Percentiles rank a stretch among this genome's conserved stretches.
These are phyloP conservation scores for Ramalina intermedia DNA, from an alignment of 495 filamentous ascomycete genomes.

Conservation along the genomic window DNA sequence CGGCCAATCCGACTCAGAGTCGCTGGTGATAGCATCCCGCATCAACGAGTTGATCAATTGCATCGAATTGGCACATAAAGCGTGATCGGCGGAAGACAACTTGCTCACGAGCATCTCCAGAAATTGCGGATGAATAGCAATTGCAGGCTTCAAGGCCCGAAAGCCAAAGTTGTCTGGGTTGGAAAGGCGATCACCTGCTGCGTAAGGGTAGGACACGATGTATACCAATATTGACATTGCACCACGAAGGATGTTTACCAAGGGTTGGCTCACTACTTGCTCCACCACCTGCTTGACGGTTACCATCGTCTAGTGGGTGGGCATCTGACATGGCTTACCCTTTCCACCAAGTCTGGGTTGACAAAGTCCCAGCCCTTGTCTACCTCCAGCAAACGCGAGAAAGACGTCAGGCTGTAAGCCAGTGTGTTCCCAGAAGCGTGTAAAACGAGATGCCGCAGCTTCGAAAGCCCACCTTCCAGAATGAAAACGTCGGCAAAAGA, in stretches of 20 bases:
- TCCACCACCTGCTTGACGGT: conserved; percentile 57
- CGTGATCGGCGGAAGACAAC: conserved; percentile 86
- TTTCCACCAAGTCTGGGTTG: conserved; percentile 49
- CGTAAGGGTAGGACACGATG: conserved; percentile 72
- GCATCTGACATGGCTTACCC: conserved; percentile 31
- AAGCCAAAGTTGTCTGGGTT: conserved; percentile 60
- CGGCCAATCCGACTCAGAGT: conserved; percentile 70
- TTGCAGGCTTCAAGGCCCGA: conserved; percentile 79
- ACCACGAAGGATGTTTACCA: conserved; percentile 92
- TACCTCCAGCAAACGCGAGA: conserved; percentile 76
- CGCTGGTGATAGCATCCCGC: conserved; percentile 79
- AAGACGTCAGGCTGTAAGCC: conserved; percentile 82
- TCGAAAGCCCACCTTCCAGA: conserved; percentile 64
- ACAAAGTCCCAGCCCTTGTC: conserved; percentile 93
- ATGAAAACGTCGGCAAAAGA: conserved; percentile 97
- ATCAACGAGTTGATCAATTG: conserved; percentile 92
- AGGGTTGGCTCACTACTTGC: conserved; percentile 83
- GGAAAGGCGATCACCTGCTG: conserved; percentile 21
- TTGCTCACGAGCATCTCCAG: conserved; percentile 84
- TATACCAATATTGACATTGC: conserved; percentile 93
- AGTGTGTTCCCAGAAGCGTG: conserved; percentile 82
- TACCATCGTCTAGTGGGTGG: not conserved
- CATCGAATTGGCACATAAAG: conserved; percentile 86
- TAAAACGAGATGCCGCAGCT: conserved; percentile 68
- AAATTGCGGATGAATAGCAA: conserved; percentile 82